Evolutionary conservation across 352 stramenopile species (phyloP).

Genomic region (Globisporangium iwayamae): DNA sequence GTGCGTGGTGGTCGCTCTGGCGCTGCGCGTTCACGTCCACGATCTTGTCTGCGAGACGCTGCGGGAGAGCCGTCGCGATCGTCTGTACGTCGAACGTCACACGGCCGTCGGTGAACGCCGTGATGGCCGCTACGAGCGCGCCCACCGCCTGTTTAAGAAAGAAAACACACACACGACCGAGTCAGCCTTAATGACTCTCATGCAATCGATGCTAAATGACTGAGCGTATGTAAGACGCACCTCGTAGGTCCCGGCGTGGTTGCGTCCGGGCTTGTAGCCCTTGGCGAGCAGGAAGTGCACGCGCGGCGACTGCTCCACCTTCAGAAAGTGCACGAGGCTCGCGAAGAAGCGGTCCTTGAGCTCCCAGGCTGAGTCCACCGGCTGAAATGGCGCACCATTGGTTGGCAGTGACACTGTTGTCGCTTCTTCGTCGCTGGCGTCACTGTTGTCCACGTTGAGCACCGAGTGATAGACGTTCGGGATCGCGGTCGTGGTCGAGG

Average conservation of each 20-base stretch:
- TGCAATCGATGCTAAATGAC: too few relatives aligned
- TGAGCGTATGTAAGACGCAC: neutral
- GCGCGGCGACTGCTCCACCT: constrained; percentile 41
- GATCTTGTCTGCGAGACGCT: constrained; percentile 27
- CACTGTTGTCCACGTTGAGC: constrained; percentile 17
- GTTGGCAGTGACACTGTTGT: constrained; percentile 8
- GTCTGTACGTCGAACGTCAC: constrained; percentile 35
- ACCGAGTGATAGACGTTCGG: constrained; percentile 40
- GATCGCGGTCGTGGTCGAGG: constrained; percentile 17
- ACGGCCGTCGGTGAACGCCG: constrained; percentile 26
- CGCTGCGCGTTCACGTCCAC: constrained; percentile 13
- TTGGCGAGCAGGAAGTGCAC: constrained; percentile 60
- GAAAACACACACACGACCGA: neutral
- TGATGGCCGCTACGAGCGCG: constrained; percentile 32
- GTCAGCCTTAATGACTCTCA: neutral
- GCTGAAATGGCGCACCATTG: constrained; percentile 6
- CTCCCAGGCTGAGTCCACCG: constrained; percentile 41
- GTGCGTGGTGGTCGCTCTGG: constrained; percentile 28
- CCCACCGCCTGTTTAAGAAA: constrained; percentile 24
- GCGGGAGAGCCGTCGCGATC: constrained; percentile 28
- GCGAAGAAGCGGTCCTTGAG: constrained; percentile 53
- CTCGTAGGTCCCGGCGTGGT: constrained; percentile 46
- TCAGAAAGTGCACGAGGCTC: constrained; percentile 46
- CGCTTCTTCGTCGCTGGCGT: neutral
- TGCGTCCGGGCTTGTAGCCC: constrained; percentile 56